Evolutionary conservation across 2,329 filamentous ascomycete species (phyloP).

Genomic region (Aureobasidium leucospermi): DNA sequence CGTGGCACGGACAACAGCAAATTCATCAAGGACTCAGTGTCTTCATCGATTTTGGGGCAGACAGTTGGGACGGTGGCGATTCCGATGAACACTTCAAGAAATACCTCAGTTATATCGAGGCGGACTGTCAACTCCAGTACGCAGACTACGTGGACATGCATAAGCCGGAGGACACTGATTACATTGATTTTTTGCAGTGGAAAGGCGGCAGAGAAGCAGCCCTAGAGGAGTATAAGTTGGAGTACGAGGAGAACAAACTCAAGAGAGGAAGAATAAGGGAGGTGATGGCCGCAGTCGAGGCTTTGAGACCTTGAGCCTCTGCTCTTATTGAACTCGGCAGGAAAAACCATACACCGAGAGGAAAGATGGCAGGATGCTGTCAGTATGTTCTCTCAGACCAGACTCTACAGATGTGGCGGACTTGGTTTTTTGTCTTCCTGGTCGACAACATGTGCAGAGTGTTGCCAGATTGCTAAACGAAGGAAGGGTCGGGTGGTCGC

Average conservation of each 20-base stretch:
- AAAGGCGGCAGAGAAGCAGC: neutral
- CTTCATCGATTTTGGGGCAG: neutral
- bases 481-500: too few relatives aligned
- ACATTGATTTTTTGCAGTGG: neutral
- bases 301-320: neutral
- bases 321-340: too few relatives aligned
- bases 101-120: neutral
- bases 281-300: neutral
- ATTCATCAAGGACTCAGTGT: neutral
- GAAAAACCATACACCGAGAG: too few relatives aligned
- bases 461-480: too few relatives aligned
- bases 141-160: neutral
- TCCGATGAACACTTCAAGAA: neutral
- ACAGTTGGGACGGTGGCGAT: neutral
- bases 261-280: neutral
- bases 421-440: too few relatives aligned
- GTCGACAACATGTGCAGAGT: too few relatives aligned
- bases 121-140: neutral
- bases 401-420: too few relatives aligned
- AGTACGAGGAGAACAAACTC: neutral
- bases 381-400: too few relatives aligned
- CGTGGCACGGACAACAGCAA: neutral
- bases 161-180: fast-evolving
- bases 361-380: too few relatives aligned
- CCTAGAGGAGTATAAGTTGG: neutral